Evolutionary conservation across 192 early-diverging fungal species (phyloP).

Genomic region (Rhizophagus clarus): DNA sequence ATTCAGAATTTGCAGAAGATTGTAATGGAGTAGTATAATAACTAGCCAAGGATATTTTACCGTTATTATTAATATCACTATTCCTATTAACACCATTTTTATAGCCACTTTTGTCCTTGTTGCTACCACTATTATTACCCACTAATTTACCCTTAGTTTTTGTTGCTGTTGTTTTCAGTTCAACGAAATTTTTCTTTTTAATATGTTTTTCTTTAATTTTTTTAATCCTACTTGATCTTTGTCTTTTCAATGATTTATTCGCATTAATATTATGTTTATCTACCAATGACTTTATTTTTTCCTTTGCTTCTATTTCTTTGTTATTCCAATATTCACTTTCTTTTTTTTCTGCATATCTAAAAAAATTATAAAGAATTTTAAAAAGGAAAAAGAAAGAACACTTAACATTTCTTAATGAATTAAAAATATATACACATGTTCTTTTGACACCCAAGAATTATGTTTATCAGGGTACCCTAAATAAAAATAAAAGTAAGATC

Average conservation of each 20-base stretch:
- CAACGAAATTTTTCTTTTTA: not conserved
- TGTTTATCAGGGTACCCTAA: not conserved
- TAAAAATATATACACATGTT: not conserved
- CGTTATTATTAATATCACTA: no score
- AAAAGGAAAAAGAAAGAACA: not conserved
- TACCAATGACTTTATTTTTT: not conserved
- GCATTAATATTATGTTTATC: not conserved
- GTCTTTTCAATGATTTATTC: not conserved
- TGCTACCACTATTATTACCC: not conserved
- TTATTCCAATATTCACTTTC: constrained; percentile 1
- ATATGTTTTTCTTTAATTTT: not conserved
- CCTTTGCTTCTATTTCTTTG: not conserved
- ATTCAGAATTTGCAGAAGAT: not conserved
- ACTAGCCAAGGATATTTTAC: not conserved
- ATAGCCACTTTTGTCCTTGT: not conserved
- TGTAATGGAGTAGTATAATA: not conserved
- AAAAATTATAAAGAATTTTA: not conserved
- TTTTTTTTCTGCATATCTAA: not conserved
- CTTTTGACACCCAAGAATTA: not conserved
- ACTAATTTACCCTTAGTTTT: not conserved
- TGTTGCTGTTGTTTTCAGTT: not conserved
- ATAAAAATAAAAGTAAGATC: not conserved
- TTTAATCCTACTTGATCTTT: not conserved
- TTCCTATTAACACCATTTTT: not conserved
- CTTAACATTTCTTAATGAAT: not conserved